Conservation (phyloP, 768 basidiomycete species). For the Pholiota molesta region DNA sequence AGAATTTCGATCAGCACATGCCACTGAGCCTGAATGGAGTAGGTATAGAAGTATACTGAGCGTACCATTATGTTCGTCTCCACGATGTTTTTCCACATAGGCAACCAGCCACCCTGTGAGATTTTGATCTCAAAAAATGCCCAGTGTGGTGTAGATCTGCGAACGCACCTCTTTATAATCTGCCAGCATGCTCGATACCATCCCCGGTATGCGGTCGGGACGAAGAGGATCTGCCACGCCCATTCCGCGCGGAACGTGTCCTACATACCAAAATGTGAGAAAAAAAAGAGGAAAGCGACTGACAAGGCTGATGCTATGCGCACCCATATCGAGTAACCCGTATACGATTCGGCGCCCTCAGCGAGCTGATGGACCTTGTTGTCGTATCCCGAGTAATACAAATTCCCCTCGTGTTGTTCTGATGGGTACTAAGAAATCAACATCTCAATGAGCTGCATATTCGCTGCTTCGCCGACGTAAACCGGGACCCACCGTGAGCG, state of each 20-base stretch:
- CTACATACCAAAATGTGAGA: conserved; percentile 34
- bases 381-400: conserved; percentile 81
- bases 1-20: neutral
- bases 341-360: conserved; percentile 64
- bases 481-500: conserved; percentile 48
- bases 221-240: conserved; percentile 78
- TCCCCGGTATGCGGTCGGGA: conserved; percentile 73
- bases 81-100: conserved; percentile 91
- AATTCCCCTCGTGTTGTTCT: conserved; percentile 66
- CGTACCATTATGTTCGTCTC: conserved; percentile 85
- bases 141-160: neutral
- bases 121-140: neutral
- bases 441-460: neutral
- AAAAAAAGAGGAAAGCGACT: neutral
- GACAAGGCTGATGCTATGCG: conserved; percentile 6
- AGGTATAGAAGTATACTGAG: neutral
- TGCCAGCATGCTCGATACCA: conserved; percentile 80
- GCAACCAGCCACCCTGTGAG: conserved; percentile 75
- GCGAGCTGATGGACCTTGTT: conserved; percentile 53
- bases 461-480: neutral
- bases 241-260: conserved; percentile 81
- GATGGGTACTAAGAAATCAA: conserved; percentile 63
- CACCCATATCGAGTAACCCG: conserved; percentile 83
- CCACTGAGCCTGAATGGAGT: neutral
- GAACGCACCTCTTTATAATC: conserved; percentile 65